phyloP scores from a whole-genome alignment of 768 basidiomycete genomes.

The Lentinula guzmanii region DNA sequence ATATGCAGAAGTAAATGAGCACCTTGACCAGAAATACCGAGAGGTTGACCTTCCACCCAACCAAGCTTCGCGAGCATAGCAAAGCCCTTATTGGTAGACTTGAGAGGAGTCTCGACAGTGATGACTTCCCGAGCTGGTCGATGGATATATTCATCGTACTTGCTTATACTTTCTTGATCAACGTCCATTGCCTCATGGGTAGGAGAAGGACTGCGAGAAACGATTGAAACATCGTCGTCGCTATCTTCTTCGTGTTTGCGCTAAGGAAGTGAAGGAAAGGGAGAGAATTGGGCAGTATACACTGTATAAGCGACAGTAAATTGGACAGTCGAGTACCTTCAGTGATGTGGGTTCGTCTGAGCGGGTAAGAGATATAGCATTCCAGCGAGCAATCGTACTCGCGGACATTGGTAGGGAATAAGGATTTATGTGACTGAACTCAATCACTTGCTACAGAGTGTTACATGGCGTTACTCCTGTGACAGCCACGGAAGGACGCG shows the following conservation, averaged over 20 bases:
- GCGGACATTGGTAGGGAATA: conserved; percentile 46
- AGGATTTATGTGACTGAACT: background rate
- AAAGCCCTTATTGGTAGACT: conserved; percentile 76
- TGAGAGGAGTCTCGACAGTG: conserved; percentile 79
- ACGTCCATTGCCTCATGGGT: conserved; percentile 46
- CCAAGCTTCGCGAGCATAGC: conserved; percentile 75
- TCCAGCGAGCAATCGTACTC: conserved; percentile 64
- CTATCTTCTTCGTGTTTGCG: conserved; percentile 37
- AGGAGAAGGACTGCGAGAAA: conserved; percentile 78
- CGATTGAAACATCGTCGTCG: conserved; percentile 61
- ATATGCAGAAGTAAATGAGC: conserved; percentile 10
- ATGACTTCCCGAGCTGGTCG: conserved; percentile 55
- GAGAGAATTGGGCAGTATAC: conserved; percentile 51
- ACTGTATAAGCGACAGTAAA: conserved; percentile 35
- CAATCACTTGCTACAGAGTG: background rate
- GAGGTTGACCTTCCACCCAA: conserved; percentile 74
- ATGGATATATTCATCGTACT: conserved; percentile 61
- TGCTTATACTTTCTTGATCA: conserved; percentile 35
- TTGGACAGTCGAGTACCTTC: conserved; percentile 68
- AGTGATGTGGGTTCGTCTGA: conserved; percentile 18
- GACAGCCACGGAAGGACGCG: conserved; percentile 1
- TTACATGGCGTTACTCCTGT: background rate
- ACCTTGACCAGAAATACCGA: conserved; percentile 78
- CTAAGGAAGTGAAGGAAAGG: conserved; percentile 44
- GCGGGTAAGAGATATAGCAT: conserved; percentile 50